Evolutionary conservation across 2,329 filamentous ascomycete species (phyloP).

Genomic region (Lasiodiplodia sp.): DNA sequence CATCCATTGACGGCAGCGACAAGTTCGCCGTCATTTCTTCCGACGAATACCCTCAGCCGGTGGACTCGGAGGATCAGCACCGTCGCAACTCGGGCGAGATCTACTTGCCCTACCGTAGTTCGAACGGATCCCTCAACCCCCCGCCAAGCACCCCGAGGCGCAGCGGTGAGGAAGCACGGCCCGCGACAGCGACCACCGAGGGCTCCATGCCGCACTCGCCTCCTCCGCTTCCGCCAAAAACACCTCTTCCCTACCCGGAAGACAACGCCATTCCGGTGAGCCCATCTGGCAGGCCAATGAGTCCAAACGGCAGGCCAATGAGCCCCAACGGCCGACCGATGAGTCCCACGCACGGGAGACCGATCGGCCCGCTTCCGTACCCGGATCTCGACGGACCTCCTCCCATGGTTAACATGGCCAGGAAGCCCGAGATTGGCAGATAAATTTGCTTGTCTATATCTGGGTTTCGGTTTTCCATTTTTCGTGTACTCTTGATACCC

Average conservation of each 20-base stretch:
- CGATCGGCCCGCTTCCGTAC: conserved; percentile 69
- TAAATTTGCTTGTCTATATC: conserved; percentile 8
- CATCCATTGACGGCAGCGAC: conserved; percentile 66
- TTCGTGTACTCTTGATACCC: background rate
- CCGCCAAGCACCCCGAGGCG: conserved; percentile 36
- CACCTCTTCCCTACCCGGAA: conserved; percentile 39
- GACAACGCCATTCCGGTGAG: conserved; percentile 2
- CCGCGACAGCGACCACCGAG: conserved; percentile 26
- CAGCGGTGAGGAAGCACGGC: conserved; percentile 42
- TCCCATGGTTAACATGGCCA: conserved; percentile 82
- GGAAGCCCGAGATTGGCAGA: conserved; percentile 75
- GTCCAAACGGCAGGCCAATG: conserved; percentile 39
- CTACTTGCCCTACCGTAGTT: conserved; percentile 26
- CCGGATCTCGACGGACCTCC: conserved; percentile 82
- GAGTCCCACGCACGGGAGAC: conserved; percentile 37
- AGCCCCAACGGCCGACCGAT: conserved; percentile 29
- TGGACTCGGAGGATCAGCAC: conserved; percentile 36
- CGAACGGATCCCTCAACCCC: conserved; percentile 27
- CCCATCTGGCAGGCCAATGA: background rate
- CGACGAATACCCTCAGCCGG: conserved; percentile 63
- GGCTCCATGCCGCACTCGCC: conserved; percentile 39
- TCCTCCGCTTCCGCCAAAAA: conserved; percentile 51
- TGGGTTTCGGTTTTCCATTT: background rate
- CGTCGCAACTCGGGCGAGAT: conserved; percentile 15
- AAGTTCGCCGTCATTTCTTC: conserved; percentile 70